These are phyloP conservation scores for Kluyveromyces sp. DNA, from an alignment of 1,139 yeast genomes.

Conservation along the genomic window DNA sequence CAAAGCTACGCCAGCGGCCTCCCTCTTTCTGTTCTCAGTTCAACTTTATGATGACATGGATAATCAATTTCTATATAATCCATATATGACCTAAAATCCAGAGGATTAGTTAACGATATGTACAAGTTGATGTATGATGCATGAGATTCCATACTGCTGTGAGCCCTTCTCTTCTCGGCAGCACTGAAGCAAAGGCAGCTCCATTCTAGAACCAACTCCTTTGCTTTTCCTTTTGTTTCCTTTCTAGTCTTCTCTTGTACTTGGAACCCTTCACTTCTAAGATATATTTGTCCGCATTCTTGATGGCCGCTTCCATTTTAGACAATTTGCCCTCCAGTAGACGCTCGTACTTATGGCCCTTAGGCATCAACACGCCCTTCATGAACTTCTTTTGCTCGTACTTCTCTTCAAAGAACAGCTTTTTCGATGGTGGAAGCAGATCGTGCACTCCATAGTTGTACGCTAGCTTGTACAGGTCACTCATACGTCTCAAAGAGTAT, in stretches of 20 bases:
- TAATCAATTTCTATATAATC: not conserved
- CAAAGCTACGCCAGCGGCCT: too few relatives aligned
- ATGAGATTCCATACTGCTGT: too few relatives aligned
- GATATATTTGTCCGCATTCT: conserved; percentile 66
- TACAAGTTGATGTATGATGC: too few relatives aligned
- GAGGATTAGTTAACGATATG: not conserved
- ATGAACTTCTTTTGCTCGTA: conserved; percentile 63
- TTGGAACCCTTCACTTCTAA: conserved; percentile 55
- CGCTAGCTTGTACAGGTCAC: conserved; percentile 81
- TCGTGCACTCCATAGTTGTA: conserved; percentile 72
- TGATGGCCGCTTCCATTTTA: conserved; percentile 60
- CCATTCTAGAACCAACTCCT: conserved; percentile 40
- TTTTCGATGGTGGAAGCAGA: conserved; percentile 64
- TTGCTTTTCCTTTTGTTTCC: conserved; percentile 40
- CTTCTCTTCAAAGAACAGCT: conserved; percentile 75
- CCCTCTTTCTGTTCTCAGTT: too few relatives aligned
- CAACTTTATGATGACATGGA: not conserved
- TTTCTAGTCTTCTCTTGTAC: conserved; percentile 50
- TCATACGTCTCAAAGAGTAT: conserved; percentile 76
- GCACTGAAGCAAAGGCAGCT: not conserved
- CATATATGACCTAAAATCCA: not conserved
- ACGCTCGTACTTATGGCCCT: conserved; percentile 77
- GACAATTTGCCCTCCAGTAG: conserved; percentile 54
- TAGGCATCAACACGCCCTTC: conserved; percentile 72
- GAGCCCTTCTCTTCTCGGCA: too few relatives aligned